phyloP scores from a whole-genome alignment of 768 basidiomycete species.

The Trametes sanguinea region DNA sequence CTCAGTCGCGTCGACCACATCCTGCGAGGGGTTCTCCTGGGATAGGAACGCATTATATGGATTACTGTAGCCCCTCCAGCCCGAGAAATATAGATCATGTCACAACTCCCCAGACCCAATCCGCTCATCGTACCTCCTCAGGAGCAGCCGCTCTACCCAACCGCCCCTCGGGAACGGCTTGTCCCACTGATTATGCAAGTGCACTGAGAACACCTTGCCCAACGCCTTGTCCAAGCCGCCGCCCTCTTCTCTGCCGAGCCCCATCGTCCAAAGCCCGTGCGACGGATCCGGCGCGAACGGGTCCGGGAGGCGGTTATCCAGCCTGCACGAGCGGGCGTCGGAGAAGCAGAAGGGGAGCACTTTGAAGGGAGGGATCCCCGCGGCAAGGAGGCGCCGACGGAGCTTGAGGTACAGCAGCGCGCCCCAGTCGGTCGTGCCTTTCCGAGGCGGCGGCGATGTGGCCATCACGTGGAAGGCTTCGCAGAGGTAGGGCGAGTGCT shows the following conservation, averaged over 20 bases:
- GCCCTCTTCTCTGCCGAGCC: constrained; percentile 58
- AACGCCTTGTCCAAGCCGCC: constrained; percentile 65
- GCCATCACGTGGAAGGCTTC: constrained; percentile 94
- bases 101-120: constrained; percentile 17
- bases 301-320: constrained; percentile 92
- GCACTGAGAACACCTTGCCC: constrained; percentile 78
- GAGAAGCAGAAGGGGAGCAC: constrained; percentile 95
- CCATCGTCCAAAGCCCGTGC: constrained; percentile 68
- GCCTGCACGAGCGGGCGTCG: constrained; percentile 87
- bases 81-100: too few relatives aligned
- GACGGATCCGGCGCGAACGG: constrained; percentile 61
- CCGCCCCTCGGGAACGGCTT: constrained; percentile 81
- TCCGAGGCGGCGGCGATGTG: constrained; percentile 66
- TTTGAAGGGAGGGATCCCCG: constrained; percentile 79
- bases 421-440: constrained; percentile 92
- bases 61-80: too few relatives aligned
- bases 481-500: constrained; percentile 93
- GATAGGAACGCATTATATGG: too few relatives aligned
- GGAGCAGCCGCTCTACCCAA: constrained; percentile 83
- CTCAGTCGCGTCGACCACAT: too few relatives aligned
- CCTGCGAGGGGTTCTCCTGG: too few relatives aligned
- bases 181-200: constrained; percentile 96
- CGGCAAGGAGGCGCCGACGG: constrained; percentile 79
- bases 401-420: constrained; percentile 88
- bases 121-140: constrained; percentile 58